Evolutionary conservation across 75 land plant species (phyloP), one percentile per base, ranked within the genome.

Genomic region (Selaginella moellendorffii): DNA sequence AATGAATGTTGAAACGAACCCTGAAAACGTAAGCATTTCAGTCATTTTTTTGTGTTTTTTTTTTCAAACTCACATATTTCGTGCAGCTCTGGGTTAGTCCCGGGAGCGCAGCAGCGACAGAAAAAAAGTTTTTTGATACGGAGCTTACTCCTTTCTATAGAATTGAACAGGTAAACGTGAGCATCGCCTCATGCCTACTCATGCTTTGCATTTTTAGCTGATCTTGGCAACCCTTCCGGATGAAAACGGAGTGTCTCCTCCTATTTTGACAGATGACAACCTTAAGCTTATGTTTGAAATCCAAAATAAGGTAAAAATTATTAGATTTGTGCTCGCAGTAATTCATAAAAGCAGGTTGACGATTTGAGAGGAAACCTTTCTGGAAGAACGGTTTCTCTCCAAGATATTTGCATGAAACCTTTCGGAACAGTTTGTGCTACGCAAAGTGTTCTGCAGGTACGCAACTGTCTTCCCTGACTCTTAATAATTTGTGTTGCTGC

Each of bases 321-420:
- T n/a, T n/a, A 46, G 52, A 10, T 46, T 10, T 10, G 52, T 10
- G 18, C 52, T 46, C 14, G 52, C 14, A 46, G 10, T 18, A 10
- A 46, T 18, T 10, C 14, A 10, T 46, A 10, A 10, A 1, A 20
- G 12, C 69, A 92, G 97, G 76, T 92, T 72, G 97, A 88, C 80
- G 66, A 62, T 19, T 65, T 92, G 65, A 82, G 71, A 10, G 90
- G 85, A 60, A 88, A 85, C 68, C 75, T 72, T 64, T 85, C 95
- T 76, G 97, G 95, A 27, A 31, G 61, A 5, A 60, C 67, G 31
- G 74, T 92, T 54, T 76, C 90, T 60, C 71, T 92, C n/a, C 65
- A 77, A 36, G 95, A 92, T 64, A 92, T 92, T 61, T 92, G 97
- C 72, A 27, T 88, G 82, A 92, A 92, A 71, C 97, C 97, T 36